Conservation (phyloP, 2,329 filamentous ascomycete species). For the Esteya vermicola region DNA sequence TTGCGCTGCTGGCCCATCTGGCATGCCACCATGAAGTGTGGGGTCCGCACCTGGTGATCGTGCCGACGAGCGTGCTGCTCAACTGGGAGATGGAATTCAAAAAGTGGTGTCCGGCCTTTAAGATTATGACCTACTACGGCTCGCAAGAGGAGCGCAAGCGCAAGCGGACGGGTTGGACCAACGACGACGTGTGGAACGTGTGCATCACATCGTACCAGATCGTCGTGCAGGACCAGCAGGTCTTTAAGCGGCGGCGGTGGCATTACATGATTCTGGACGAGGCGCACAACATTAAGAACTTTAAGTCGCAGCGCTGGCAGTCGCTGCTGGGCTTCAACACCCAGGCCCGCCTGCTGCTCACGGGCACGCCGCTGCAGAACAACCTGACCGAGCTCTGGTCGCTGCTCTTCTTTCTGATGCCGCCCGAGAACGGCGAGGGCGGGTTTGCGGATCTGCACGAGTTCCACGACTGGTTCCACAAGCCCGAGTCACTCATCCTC, state of each 20-base stretch:
- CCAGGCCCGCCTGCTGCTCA: conserved; percentile 70
- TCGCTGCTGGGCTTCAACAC: conserved; percentile 90
- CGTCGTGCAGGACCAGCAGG: conserved; percentile 82
- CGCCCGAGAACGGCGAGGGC: conserved; percentile 71
- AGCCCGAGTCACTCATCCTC: conserved; percentile 88
- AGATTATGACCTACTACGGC: conserved; percentile 94
- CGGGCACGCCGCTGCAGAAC: conserved; percentile 91
- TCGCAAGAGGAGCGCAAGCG: conserved; percentile 80
- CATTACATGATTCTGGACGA: conserved; percentile 98
- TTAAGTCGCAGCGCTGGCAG: conserved; percentile 95
- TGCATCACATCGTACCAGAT: conserved; percentile 97
- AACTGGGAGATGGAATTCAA: conserved; percentile 99
- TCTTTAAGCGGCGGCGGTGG: conserved; percentile 86
- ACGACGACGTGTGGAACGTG: conserved; percentile 90
- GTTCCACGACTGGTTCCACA: conserved; percentile 91
- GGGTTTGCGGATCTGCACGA: conserved; percentile 91
- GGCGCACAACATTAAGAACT: conserved; percentile 99
- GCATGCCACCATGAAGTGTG: conserved; percentile 83
- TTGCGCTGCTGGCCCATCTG: conserved; percentile 81
- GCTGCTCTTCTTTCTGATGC: conserved; percentile 89
- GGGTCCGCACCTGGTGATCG: conserved; percentile 91
- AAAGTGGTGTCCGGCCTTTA: conserved; percentile 96
- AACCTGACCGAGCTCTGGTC: conserved; percentile 97
- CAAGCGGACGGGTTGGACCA: conserved; percentile 87
- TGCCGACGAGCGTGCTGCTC: conserved; percentile 94